phyloP scores from a whole-genome alignment of 495 filamentous ascomycete genomes.

The Xylaria venustula region DNA sequence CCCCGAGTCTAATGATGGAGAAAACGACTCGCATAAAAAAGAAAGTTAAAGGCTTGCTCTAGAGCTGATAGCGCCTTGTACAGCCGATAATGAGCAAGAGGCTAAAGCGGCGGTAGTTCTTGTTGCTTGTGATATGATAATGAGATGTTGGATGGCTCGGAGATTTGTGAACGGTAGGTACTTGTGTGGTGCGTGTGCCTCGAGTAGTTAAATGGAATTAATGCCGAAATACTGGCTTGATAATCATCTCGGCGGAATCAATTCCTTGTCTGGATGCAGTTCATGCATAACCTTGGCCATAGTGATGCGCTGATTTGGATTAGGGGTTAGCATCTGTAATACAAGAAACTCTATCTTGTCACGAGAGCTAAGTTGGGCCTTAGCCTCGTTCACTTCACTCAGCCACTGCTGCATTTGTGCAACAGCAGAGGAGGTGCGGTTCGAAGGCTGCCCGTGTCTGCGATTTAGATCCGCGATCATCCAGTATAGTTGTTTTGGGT shows the following conservation, averaged over 20 bases:
- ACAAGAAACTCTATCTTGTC: slow-evolving; percentile 44
- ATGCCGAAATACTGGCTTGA: not conserved
- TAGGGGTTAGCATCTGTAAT: slow-evolving; percentile 44
- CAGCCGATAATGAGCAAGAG: not conserved
- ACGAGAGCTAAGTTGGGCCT: slow-evolving; percentile 30
- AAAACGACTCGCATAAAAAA: not conserved
- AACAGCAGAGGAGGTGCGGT: slow-evolving; percentile 30
- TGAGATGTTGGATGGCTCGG: not conserved
- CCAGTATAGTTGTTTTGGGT: slow-evolving; percentile 47
- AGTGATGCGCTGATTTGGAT: slow-evolving; percentile 41
- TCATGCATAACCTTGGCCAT: slow-evolving; percentile 39
- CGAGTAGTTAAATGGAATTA: not conserved
- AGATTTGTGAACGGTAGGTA: not conserved
- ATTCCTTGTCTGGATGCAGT: slow-evolving; percentile 29
- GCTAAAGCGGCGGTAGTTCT: not conserved
- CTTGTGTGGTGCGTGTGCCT: not conserved
- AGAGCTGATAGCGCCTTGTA: not conserved
- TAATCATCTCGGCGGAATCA: not conserved
- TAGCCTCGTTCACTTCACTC: slow-evolving; percentile 38
- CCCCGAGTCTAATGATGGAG: not conserved
- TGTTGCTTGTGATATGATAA: not conserved
- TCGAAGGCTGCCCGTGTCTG: slow-evolving; percentile 17
- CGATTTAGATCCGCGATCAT: slow-evolving; percentile 43
- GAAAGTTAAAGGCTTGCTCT: not conserved
- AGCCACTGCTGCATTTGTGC: slow-evolving; percentile 48